A percentile compares a stretch with the other conserved stretches of the same genome.
Conservation (phyloP, 495 filamentous ascomycete species). For the Hypoxylon subgilvum region DNA sequence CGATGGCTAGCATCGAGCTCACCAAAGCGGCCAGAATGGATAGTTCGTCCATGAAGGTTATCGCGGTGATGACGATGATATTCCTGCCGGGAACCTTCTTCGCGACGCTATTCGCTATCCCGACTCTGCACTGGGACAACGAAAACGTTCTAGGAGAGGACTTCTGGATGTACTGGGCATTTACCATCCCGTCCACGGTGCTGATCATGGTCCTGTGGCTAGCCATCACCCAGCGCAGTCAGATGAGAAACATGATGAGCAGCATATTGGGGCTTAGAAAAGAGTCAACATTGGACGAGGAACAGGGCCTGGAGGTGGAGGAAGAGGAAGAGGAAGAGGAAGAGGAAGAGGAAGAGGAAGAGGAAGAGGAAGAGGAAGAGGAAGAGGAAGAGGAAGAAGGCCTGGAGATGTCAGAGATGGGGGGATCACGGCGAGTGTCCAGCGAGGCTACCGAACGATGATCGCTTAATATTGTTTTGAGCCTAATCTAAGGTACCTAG, state of each 20-base stretch:
- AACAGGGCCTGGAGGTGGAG: too few relatives aligned
- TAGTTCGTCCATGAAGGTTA: constrained; percentile 59
- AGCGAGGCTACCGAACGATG: too few relatives aligned
- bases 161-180: constrained; percentile 46
- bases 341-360: neutral
- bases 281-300: neutral
- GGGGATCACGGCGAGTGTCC: too few relatives aligned
- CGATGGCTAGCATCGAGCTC: constrained; percentile 37
- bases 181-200: constrained; percentile 33
- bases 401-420: too few relatives aligned
- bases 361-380: too few relatives aligned
- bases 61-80: constrained; percentile 60
- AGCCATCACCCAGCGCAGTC: constrained; percentile 13
- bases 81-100: constrained; percentile 61
- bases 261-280: neutral
- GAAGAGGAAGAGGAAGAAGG: too few relatives aligned
- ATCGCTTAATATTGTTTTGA: too few relatives aligned
- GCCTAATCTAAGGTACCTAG: too few relatives aligned
- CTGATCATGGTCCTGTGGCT: constrained; percentile 30
- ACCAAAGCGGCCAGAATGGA: constrained; percentile 52
- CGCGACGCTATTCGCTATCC: constrained; percentile 42
- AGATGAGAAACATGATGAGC: neutral
- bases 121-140: constrained; percentile 38
- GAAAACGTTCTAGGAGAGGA: constrained; percentile 27
- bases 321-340: neutral